Evolutionary conservation across 2,329 filamentous ascomycete species (phyloP).

Genomic region (Chaetomiaceae sp.): DNA sequence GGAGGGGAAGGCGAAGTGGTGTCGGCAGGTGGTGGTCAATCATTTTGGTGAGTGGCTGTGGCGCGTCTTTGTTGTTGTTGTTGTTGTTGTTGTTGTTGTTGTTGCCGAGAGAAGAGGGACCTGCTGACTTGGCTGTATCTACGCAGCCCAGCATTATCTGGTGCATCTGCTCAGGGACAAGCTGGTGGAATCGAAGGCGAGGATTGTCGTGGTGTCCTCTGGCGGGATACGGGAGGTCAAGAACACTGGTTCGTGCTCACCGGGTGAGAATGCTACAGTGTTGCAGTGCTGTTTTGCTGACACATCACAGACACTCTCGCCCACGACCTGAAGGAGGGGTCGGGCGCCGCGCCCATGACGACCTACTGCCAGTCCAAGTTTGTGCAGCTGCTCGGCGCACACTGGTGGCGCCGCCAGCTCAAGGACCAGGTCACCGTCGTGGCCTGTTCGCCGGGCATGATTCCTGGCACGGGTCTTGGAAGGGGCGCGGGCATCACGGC

Average conservation of each 20-base stretch:
- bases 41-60: slow-evolving; percentile 34
- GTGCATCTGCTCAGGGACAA: slow-evolving; percentile 44
- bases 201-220: slow-evolving; percentile 46
- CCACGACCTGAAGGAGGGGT: slow-evolving; percentile 34
- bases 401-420: slow-evolving; percentile 53
- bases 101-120: not conserved
- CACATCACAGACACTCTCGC: slow-evolving; percentile 31
- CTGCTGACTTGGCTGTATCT: too few species aligned
- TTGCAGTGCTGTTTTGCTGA: not conserved
- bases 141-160: slow-evolving; percentile 47
- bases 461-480: slow-evolving; percentile 42
- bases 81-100: not conserved
- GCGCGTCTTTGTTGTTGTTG: not conserved
- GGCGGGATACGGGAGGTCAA: slow-evolving; percentile 39
- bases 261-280: not conserved
- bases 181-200: slow-evolving; percentile 39
- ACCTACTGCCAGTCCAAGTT: slow-evolving; percentile 45
- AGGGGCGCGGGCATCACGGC: slow-evolving; percentile 29
- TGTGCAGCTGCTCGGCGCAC: slow-evolving; percentile 43
- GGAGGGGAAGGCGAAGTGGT: slow-evolving; percentile 43
- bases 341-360: slow-evolving; percentile 26
- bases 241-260: slow-evolving; percentile 30
- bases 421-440: slow-evolving; percentile 38
- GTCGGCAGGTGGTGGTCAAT: slow-evolving; percentile 45
- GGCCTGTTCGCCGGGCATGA: slow-evolving; percentile 48